phyloP scores from a whole-genome alignment of 2,329 filamentous ascomycete species.

The Xylaria polymorpha region DNA sequence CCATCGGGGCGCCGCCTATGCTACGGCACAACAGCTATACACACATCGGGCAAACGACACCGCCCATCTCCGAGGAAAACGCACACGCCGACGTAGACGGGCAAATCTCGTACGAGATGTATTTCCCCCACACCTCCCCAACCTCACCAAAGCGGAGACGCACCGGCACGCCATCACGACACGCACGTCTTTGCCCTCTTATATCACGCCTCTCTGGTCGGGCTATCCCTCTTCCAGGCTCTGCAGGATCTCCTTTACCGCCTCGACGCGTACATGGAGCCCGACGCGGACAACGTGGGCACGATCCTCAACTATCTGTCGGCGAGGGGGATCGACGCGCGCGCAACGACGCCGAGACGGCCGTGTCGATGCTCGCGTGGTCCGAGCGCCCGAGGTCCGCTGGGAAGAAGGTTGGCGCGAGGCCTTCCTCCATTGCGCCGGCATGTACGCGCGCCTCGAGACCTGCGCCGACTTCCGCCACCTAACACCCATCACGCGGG shows the following conservation, averaged over 20 bases:
- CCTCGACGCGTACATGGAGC: slow-evolving; percentile 68
- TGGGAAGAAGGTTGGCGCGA: slow-evolving; percentile 77
- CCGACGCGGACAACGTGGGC: slow-evolving; percentile 66
- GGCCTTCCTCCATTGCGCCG: slow-evolving; percentile 73
- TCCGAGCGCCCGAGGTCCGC: slow-evolving; percentile 69
- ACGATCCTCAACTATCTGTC: slow-evolving; percentile 72
- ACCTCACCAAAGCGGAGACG: slow-evolving; percentile 60
- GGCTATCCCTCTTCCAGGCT: slow-evolving; percentile 71
- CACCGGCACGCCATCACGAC: slow-evolving; percentile 72
- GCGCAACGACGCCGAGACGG: slow-evolving; percentile 68
- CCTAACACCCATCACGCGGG: slow-evolving; percentile 70
- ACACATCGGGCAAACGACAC: slow-evolving; percentile 54
- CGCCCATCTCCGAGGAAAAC: slow-evolving; percentile 59
- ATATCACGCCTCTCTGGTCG: slow-evolving; percentile 73
- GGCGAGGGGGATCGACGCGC: slow-evolving; percentile 70
- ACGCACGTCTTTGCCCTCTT: slow-evolving; percentile 74
- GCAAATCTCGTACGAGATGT: slow-evolving; percentile 71
- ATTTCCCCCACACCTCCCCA: slow-evolving; percentile 68
- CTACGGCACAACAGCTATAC: slow-evolving; percentile 49
- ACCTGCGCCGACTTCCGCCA: slow-evolving; percentile 65
- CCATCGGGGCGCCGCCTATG: slow-evolving; percentile 56
- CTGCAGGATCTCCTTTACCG: slow-evolving; percentile 71
- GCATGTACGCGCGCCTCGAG: slow-evolving; percentile 69
- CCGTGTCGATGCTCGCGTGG: slow-evolving; percentile 73
- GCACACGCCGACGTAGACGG: slow-evolving; percentile 60